Evolutionary conservation across 2,329 filamentous ascomycete genomes (phyloP), one percentile per base, ranked within the genome.

Genomic region (Scytalidium sp.): DNA sequence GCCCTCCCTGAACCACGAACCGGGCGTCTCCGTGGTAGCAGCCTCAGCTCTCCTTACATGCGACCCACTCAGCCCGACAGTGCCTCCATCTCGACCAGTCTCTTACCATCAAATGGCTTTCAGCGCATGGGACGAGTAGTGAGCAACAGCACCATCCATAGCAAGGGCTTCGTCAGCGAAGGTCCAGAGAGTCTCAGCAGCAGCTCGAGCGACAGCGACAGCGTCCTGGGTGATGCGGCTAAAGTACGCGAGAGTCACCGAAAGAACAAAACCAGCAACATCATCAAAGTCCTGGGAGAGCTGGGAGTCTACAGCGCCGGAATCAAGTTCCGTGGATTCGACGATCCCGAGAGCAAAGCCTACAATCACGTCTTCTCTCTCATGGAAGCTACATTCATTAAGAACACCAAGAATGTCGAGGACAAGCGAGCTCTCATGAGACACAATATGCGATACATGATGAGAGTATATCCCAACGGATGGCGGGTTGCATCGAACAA

Each of bases 291-390:
- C 19, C 80, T 99, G 4, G 93, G 92, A 15, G 87, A 89, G 32
- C 80, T 99, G 9, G 94, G 91, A 22, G 88, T 97, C 2, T 86
- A 86, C 63, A 84, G 81, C 61, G 78, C 78, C 7, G 83, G 83
- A 0, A 73, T 96, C 67, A 96, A 95, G 65, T 96, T 94, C 67
- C 80, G 81, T 27, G 87, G 89, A 40, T 96, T 96, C 64, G 83
- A 85, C 50, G 80, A 81, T 11, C 74, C 84, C 0, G 89, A 93
- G 53, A 92, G 90, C 59, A 90, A 90, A 71, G 83, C 83, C 40
- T 94, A 84, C 74, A 97, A 97, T 68, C 94, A 99, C 71, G 89
- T 97, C 60, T 92, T 94, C 68, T 97, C 94, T 0, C 91, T 97
- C 70, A 90, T 90, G 66, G 94, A 99, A 72, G 84, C 85, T 50